Evolutionary conservation across 768 basidiomycete genomes (phyloP).

Genomic region (Agrocybe praecox): DNA sequence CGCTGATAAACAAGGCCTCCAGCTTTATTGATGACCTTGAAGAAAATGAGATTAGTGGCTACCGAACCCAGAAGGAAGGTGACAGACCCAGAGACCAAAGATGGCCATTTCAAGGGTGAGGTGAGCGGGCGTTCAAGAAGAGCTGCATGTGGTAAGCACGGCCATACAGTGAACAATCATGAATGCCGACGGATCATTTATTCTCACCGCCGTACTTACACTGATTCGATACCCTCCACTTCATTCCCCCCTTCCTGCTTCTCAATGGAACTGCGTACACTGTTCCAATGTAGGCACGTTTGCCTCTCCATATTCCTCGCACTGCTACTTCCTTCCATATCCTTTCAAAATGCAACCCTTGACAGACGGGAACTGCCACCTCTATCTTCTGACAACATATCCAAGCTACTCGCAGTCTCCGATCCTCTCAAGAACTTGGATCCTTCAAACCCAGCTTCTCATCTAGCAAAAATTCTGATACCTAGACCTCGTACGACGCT

Average conservation of each 20-base stretch:
- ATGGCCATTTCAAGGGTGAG: slow-evolving; percentile 57
- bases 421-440: slow-evolving; percentile 75
- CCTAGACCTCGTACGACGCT: slow-evolving; percentile 69
- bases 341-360: slow-evolving; percentile 38
- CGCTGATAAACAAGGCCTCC: slow-evolving; percentile 95
- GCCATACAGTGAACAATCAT: background rate
- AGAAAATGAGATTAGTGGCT: slow-evolving; percentile 3
- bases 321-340: slow-evolving; percentile 27
- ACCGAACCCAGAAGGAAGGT: background rate
- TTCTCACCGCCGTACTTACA: background rate
- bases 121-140: background rate
- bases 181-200: background rate
- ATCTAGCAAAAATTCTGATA: slow-evolving; percentile 83
- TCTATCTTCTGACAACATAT: slow-evolving; percentile 55
- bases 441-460: slow-evolving; percentile 62
- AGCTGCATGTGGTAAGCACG: background rate
- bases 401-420: slow-evolving; percentile 49
- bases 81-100: slow-evolving; percentile 78
- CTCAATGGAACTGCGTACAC: background rate
- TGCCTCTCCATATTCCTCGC: slow-evolving; percentile 15
- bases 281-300: slow-evolving; percentile 1
- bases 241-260: too few species aligned
- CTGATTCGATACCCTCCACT: too few species aligned
- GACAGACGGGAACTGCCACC: slow-evolving; percentile 42
- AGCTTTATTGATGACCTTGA: slow-evolving; percentile 95